These are phyloP conservation scores for Verticillium isaacii DNA, from an alignment of 2,329 filamentous ascomycete genomes.

Conservation along the genomic window DNA sequence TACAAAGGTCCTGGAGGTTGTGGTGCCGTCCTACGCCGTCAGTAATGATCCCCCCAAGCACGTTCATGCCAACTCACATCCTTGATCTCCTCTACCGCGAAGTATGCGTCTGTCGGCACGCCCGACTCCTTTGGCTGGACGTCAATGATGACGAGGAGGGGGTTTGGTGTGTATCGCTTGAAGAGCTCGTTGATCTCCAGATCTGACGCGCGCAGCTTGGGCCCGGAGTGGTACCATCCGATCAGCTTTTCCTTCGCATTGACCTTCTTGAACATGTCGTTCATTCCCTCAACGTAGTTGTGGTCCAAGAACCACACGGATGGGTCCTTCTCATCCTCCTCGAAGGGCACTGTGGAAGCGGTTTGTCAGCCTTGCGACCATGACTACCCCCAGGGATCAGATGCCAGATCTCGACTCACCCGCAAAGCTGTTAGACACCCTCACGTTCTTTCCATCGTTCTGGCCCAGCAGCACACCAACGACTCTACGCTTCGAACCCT, in stretches of 20 bases:
- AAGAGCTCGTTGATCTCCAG: constrained; percentile 99
- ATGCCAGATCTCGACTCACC: constrained; percentile 47
- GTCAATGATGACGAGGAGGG: constrained; percentile 94
- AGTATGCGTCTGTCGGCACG: constrained; percentile 97
- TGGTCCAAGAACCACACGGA: constrained; percentile 99
- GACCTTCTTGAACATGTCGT: constrained; percentile 99
- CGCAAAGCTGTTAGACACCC: constrained; percentile 98
- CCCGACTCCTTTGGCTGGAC: constrained; percentile 97
- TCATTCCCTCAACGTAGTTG: constrained; percentile 99
- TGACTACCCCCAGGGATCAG: constrained; percentile 2
- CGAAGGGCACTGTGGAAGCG: constrained; percentile 73
- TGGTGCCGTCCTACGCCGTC: constrained; percentile 77
- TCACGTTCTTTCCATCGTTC: constrained; percentile 92
- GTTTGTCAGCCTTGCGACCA: constrained; percentile 10
- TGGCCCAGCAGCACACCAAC: constrained; percentile 93
- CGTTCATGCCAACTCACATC: constrained; percentile 61
- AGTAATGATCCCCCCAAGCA: constrained; percentile 2
- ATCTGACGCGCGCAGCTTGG: constrained; percentile 93
- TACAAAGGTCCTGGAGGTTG: constrained; percentile 94
- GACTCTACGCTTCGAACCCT: constrained; percentile 80
- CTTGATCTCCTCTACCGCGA: constrained; percentile 98
- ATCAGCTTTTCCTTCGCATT: constrained; percentile 98
- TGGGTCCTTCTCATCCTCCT: constrained; percentile 97
- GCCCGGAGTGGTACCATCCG: constrained; percentile 98
- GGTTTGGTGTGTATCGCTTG: constrained; percentile 97